Percentiles rank a stretch among this genome's conserved stretches.
phyloP scores from a whole-genome alignment of 2,329 filamentous ascomycete species.

The Gaeumannomyces tritici region DNA sequence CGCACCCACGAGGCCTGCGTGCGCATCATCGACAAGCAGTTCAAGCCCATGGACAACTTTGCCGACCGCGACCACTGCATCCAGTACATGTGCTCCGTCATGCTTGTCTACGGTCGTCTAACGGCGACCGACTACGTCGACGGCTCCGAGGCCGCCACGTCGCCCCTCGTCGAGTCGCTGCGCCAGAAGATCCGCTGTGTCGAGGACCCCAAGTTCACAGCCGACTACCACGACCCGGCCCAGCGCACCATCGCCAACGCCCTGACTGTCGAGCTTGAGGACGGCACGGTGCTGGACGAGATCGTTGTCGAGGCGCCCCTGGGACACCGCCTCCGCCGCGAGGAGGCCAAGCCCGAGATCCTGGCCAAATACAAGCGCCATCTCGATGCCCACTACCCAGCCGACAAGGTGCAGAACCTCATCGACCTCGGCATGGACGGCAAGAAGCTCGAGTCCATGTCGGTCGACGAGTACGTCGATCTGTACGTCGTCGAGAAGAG shows the following conservation, averaged over 20 bases:
- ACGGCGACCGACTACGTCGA: constrained; percentile 91
- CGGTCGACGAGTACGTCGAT: constrained; percentile 91
- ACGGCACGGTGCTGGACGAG: constrained; percentile 85
- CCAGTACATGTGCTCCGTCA: constrained; percentile 97
- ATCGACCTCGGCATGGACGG: constrained; percentile 69
- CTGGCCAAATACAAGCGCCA: constrained; percentile 93
- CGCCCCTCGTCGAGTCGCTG: constrained; percentile 79
- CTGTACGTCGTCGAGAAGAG: constrained; percentile 59
- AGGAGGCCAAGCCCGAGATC: constrained; percentile 97
- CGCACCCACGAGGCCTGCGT: constrained; percentile 97
- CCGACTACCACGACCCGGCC: constrained; percentile 87
- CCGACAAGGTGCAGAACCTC: constrained; percentile 70
- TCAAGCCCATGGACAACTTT: constrained; percentile 99
- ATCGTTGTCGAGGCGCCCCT: constrained; percentile 89
- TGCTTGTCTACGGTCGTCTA: constrained; percentile 91
- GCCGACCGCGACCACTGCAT: constrained; percentile 99
- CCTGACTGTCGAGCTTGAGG: constrained; percentile 86
- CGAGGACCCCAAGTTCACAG: constrained; percentile 89
- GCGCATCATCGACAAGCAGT: constrained; percentile 99
- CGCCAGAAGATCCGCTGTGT: constrained; percentile 92
- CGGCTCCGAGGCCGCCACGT: constrained; percentile 84
- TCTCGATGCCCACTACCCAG: constrained; percentile 70
- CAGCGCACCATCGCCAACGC: constrained; percentile 97
- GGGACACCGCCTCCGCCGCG: constrained; percentile 80
- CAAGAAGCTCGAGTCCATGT: constrained; percentile 66